Evolutionary conservation across 2,329 filamentous ascomycete genomes (phyloP).

Genomic region (Scytalidium lignicola): DNA sequence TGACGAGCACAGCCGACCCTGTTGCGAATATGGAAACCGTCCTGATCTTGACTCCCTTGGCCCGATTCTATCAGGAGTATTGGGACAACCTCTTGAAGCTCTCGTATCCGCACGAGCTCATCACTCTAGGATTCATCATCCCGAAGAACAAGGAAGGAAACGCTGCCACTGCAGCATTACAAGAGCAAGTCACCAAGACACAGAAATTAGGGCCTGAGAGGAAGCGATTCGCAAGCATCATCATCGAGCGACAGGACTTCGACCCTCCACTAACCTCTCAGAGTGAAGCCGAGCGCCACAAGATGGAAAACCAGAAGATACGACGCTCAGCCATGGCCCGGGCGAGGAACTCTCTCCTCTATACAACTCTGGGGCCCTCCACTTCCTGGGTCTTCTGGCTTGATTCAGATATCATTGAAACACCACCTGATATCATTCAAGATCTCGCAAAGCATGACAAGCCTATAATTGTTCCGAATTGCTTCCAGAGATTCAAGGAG

Average conservation of each 20-base stretch:
- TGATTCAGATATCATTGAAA: conserved; percentile 87
- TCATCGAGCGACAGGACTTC: conserved; percentile 92
- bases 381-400: conserved; percentile 98
- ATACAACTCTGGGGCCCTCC: conserved; percentile 84
- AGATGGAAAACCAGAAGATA: conserved; percentile 81
- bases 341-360: conserved; percentile 88
- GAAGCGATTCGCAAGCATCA: conserved; percentile 84
- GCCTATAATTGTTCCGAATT: conserved; percentile 91
- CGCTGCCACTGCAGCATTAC: conserved; percentile 73
- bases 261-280: conserved; percentile 77
- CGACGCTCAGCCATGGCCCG: conserved; percentile 87
- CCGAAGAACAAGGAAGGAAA: conserved; percentile 93
- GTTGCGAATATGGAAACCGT: conserved; percentile 77
- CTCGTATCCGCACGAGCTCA: conserved; percentile 86
- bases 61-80: conserved; percentile 88
- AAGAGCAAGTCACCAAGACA: conserved; percentile 78
- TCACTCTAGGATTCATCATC: conserved; percentile 92
- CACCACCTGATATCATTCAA: conserved; percentile 78
- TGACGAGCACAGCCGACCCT: conserved; percentile 75
- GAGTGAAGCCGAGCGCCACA: conserved; percentile 83
- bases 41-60: conserved; percentile 87
- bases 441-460: conserved; percentile 85
- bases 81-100: conserved; percentile 89
- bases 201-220: conserved; percentile 72
- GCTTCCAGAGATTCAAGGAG: conserved; percentile 82